Conservation (phyloP, 306 rosid species). For the Glycyrrhiza uralensis region DNA sequence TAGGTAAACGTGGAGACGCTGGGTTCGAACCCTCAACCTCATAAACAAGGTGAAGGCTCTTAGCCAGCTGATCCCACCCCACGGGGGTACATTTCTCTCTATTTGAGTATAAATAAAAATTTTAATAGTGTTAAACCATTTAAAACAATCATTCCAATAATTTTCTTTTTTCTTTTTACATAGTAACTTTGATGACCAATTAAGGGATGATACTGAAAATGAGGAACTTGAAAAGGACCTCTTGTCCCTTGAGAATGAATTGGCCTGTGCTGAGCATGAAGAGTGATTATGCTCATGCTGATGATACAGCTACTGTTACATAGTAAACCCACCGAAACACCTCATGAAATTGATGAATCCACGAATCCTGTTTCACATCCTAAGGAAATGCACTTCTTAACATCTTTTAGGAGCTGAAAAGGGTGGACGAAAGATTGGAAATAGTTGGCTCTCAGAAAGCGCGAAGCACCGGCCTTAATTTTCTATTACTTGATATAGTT, state of each 20-base stretch:
- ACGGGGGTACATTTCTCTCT: too few species aligned
- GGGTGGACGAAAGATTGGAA: constrained; percentile 8
- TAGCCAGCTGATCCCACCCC: too few species aligned
- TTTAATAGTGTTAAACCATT: too few species aligned
- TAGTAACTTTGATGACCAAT: constrained; percentile 45
- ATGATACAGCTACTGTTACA: constrained; percentile 32
- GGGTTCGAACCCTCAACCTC: too few species aligned
- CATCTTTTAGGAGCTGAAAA: constrained; percentile 7
- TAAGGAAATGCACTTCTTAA: neutral
- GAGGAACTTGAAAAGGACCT: constrained; percentile 61
- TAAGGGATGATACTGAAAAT: constrained; percentile 55
- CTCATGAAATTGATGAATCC: constrained; percentile 33
- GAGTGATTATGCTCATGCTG: constrained; percentile 27
- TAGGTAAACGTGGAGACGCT: too few species aligned
- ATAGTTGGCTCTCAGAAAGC: too few species aligned
- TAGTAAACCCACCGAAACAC: constrained; percentile 46
- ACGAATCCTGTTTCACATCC: neutral
- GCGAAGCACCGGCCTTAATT: neutral
- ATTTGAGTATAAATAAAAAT: too few species aligned
- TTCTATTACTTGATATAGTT: neutral
- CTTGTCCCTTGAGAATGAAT: constrained; percentile 51
- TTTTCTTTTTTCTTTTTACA: too few species aligned
- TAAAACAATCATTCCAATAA: too few species aligned
- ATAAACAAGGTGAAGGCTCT: too few species aligned
- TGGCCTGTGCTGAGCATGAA: constrained; percentile 43